Percentiles rank a stretch among this genome's conserved stretches.
Conservation (phyloP, 2,329 filamentous ascomycete genomes). For the Corinectria fuckeliana region DNA sequence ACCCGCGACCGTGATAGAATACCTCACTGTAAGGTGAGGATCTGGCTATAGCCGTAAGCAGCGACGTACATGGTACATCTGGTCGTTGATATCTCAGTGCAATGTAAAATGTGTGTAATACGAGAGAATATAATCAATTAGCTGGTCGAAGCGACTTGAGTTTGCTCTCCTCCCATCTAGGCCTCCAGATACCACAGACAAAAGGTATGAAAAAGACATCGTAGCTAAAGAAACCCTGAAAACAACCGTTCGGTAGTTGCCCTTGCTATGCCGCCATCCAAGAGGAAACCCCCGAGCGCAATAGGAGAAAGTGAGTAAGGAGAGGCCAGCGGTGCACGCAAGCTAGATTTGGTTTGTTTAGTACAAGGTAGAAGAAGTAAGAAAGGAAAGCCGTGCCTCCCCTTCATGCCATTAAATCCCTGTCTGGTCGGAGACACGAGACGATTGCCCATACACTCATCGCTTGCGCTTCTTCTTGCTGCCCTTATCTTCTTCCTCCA, state of each 20-base stretch:
- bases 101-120: neutral
- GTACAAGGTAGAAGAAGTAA: constrained; percentile 17
- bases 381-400: neutral
- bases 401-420: neutral
- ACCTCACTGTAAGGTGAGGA: neutral
- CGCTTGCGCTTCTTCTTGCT: constrained; percentile 64
- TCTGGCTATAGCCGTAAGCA: neutral
- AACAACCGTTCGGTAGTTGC: neutral
- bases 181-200: constrained; percentile 1
- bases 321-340: neutral
- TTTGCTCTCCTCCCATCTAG: constrained; percentile 9
- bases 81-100: neutral
- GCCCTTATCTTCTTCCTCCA: constrained; percentile 70
- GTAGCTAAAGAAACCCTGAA: neutral
- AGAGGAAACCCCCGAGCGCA: neutral
- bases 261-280: neutral
- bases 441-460: constrained; percentile 26
- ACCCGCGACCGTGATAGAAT: neutral
- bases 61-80: neutral
- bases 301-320: neutral
- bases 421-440: neutral
- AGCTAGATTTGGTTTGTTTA: constrained; percentile 14
- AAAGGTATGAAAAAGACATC: constrained; percentile 1
- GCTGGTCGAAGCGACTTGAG: neutral
- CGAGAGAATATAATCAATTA: constrained; percentile 16